These are phyloP conservation scores for Dryas integrifolia DNA, from an alignment of 331 rosid genomes.

Conservation along the genomic window DNA sequence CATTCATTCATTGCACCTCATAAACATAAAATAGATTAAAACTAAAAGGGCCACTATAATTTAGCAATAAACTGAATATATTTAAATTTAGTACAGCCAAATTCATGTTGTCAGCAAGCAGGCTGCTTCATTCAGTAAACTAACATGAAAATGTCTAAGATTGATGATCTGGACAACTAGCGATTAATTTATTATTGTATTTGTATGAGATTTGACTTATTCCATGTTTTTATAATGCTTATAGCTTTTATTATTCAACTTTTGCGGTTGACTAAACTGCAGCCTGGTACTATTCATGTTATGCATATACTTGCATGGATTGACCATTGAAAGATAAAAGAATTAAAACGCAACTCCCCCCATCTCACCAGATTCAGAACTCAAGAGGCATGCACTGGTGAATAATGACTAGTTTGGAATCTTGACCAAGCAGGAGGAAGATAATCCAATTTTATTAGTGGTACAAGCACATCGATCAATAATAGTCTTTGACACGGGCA, in stretches of 20 bases:
- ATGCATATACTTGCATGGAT: background rate
- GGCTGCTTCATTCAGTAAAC: constrained; percentile 33
- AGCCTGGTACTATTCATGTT: background rate
- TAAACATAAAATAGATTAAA: constrained; percentile 7
- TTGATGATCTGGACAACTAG: background rate
- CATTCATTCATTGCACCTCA: background rate
- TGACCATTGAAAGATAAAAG: background rate
- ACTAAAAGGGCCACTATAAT: background rate
- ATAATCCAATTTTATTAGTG: background rate
- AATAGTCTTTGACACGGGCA: no score
- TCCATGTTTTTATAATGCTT: background rate
- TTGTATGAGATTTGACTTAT: constrained; percentile 16
- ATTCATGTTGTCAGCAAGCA: constrained; percentile 33
- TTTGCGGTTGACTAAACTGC: constrained; percentile 5
- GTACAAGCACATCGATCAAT: no score
- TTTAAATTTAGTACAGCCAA: constrained; percentile 17
- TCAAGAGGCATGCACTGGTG: background rate
- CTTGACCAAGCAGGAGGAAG: constrained; percentile 12
- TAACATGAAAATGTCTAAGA: constrained; percentile 27
- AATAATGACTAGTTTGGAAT: background rate
- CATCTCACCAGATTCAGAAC: background rate
- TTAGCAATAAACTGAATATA: background rate
- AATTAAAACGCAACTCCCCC: no score
- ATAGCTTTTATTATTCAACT: background rate
- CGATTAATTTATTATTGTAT: background rate